These are phyloP conservation scores for Wolfiporia cocos DNA, from an alignment of 1,284 basidiomycete species.

Conservation along the genomic window DNA sequence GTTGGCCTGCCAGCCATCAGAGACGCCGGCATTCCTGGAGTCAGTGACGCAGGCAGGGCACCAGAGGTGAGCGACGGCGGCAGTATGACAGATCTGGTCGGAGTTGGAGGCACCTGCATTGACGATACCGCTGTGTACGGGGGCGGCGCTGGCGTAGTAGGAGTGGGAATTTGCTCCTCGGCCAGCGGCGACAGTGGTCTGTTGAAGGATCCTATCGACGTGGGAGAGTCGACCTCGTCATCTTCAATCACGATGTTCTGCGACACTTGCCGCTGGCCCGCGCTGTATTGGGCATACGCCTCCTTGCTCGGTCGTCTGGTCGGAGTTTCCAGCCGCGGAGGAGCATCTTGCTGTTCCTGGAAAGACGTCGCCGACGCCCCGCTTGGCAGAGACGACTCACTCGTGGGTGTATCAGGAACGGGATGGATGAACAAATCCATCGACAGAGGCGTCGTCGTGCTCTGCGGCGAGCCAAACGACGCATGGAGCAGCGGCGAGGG, in stretches of 20 bases:
- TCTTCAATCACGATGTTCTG: slow-evolving; percentile 33
- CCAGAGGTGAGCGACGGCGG: slow-evolving; percentile 7
- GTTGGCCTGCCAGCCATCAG: slow-evolving; percentile 25
- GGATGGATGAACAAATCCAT: slow-evolving; percentile 19
- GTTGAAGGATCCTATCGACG: slow-evolving; percentile 4
- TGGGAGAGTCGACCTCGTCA: slow-evolving; percentile 26
- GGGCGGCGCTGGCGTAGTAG: background rate
- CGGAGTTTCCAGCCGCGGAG: background rate
- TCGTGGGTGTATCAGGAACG: slow-evolving; percentile 12
- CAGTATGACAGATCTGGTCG: background rate
- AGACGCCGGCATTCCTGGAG: slow-evolving; percentile 1
- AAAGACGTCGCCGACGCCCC: slow-evolving; percentile 30
- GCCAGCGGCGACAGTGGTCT: slow-evolving; percentile 22
- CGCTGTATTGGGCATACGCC: background rate
- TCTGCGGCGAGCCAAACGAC: slow-evolving; percentile 42
- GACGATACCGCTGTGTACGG: slow-evolving; percentile 19
- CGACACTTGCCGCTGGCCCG: slow-evolving; percentile 6
- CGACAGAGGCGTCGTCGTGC: slow-evolving; percentile 27
- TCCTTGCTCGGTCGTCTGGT: slow-evolving; percentile 1
- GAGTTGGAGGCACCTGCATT: background rate
- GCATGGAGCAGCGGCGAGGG: slow-evolving; percentile 46
- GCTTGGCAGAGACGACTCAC: slow-evolving; percentile 1
- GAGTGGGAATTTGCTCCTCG: slow-evolving; percentile 1
- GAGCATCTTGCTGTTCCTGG: slow-evolving; percentile 28
- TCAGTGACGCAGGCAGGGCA: slow-evolving; percentile 17